A percentile compares a stretch with the other conserved stretches of the same genome.
phyloP scores from a whole-genome alignment of 805 yeast species.

The Yarrowia osloensis region DNA sequence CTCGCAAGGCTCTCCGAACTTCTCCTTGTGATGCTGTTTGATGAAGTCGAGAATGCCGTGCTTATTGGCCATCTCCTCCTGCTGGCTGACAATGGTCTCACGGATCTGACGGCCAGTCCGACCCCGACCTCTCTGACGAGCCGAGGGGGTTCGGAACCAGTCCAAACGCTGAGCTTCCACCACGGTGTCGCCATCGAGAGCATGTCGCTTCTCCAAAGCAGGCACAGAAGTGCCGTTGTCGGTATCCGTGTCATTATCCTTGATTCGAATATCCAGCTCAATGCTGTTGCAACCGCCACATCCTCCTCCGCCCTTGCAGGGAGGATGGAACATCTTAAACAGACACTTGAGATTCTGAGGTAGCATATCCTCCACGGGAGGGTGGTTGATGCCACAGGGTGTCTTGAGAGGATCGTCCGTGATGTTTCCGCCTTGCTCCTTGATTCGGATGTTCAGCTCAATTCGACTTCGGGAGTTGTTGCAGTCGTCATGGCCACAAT shows the following conservation, averaged over 20 bases:
- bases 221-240: background rate
- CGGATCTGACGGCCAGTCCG: conserved; percentile 5
- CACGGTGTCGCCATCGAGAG: background rate
- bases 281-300: conserved; percentile 3
- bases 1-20: conserved; percentile 21
- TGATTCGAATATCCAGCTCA: conserved; percentile 3
- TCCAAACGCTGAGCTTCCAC: conserved; percentile 4
- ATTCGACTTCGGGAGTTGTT: background rate
- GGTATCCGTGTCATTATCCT: background rate
- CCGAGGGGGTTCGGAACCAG: background rate
- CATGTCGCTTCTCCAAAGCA: background rate
- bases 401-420: conserved; percentile 5
- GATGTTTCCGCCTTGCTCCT: conserved; percentile 1
- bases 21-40: background rate
- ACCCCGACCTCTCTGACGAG: conserved; percentile 5
- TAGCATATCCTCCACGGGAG: conserved; percentile 1
- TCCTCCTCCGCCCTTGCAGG: background rate
- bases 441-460: conserved; percentile 18
- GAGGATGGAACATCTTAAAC: conserved; percentile 14
- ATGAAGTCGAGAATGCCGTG: background rate
- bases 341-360: background rate
- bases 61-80: conserved; percentile 4
- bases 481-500: conserved; percentile 14
- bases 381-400: conserved; percentile 12
- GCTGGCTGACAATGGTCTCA: conserved; percentile 7